Conservation (phyloP, 441 rosid species). For the Arabidopsis hybrid region DNA sequence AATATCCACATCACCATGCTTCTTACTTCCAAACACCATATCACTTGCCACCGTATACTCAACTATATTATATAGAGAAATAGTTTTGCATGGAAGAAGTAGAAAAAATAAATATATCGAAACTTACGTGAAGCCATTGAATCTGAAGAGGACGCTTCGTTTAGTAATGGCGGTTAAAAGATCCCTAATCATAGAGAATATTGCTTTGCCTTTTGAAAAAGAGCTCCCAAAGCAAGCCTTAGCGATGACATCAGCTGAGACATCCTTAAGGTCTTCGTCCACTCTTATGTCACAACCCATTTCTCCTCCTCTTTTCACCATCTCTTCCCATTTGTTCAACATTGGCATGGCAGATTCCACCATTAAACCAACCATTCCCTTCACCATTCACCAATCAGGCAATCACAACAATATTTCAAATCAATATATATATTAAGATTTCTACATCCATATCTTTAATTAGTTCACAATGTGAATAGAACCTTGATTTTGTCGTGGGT, state of each 20-base stretch:
- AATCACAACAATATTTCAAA: background rate
- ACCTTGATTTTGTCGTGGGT: constrained; percentile 75
- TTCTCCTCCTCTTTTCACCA: constrained; percentile 46
- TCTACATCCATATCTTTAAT: background rate
- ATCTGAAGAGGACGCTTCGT: constrained; percentile 54
- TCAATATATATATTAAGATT: no score
- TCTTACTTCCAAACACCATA: constrained; percentile 48
- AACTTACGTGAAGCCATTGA: constrained; percentile 47
- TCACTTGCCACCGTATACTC: constrained; percentile 26
- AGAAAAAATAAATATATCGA: background rate
- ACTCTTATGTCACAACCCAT: constrained; percentile 47
- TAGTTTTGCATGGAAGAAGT: background rate
- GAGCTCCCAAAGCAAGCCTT: constrained; percentile 74
- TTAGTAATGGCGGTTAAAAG: constrained; percentile 55
- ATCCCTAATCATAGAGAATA: constrained; percentile 67
- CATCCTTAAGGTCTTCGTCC: constrained; percentile 52
- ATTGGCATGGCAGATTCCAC: constrained; percentile 55
- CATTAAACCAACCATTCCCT: constrained; percentile 57
- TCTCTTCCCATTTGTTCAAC: constrained; percentile 56
- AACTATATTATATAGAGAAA: background rate
- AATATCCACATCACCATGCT: constrained; percentile 42
- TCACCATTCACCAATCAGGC: background rate
- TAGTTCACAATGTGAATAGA: background rate
- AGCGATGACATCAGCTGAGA: constrained; percentile 67
- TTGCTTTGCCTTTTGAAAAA: constrained; percentile 57